Base-by-base conservation (phyloP, 1,284 basidiomycete species). In the Salmacisia buchloeana region DNA sequence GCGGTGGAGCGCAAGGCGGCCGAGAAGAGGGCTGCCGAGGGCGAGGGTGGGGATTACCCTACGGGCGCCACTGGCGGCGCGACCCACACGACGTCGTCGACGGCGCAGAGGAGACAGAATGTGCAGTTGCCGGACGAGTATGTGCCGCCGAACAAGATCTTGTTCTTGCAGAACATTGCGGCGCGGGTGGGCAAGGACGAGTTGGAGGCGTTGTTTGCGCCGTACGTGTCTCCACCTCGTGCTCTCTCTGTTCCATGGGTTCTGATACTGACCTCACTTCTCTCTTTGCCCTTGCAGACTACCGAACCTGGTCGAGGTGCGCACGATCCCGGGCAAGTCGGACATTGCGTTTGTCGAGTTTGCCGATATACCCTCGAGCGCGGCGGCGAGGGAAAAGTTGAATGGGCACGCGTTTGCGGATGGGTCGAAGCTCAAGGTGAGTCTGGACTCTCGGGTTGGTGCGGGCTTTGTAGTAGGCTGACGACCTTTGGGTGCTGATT, bases 111-210 rank as follows among this genome's bases (percentile, higher is more conserved):
- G 68, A 31, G 56, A 29, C 64, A 73, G 66, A 59, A 67, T 62
- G 46, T 45, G 62, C 46, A 73, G 58, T 88, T 97, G 90, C 94
- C 96, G 34, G 94, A 99, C 88, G 94, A 98, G 81, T 98, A 98
- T 82, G 86, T 98, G 7, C 96, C 96, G 3, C 94, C 94, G 34
- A 98, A 99, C 89, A 93, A 93, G 81, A 94, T 97, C 82, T 86
- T 99, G 62, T 99, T 99, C 85, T 81, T 98, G 69, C 94, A 99
- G 83, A 73, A 75, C 36, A 68, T 79, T 23, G 77, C 77, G 2
- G 66, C 66, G 0, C 61, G 62, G 15, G 69, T 73, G 1, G 66
- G 67, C 43, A 68, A 69, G 41, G 73, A 69, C 31, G 69, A 72
- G 41, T 63, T 79, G 35, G 71, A 76, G 34, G 61, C 60, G 31